These are phyloP conservation scores for Blepharisma japonicum DNA, from an alignment of 73 alveolate species.

Conservation along the genomic window DNA sequence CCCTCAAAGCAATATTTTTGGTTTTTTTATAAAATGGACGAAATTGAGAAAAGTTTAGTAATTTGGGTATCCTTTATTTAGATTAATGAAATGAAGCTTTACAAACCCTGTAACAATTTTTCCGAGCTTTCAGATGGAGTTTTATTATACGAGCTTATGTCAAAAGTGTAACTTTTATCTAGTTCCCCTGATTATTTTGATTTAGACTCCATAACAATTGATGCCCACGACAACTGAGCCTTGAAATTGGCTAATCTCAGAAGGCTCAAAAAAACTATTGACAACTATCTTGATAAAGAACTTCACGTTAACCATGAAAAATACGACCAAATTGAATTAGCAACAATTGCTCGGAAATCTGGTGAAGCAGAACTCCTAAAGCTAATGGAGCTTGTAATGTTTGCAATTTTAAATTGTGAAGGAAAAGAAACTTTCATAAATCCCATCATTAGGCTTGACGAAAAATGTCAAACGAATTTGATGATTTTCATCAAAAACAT, in stretches of 20 bases:
- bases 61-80: constrained; percentile 9
- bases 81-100: neutral
- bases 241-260: neutral
- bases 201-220: neutral
- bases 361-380: neutral
- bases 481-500: constrained; percentile 14
- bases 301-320: neutral
- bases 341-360: constrained; percentile 18
- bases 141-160: constrained; percentile 18
- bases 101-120: neutral
- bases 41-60: neutral
- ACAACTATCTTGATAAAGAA: neutral
- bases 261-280: neutral
- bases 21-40: constrained; percentile 19
- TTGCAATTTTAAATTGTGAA: constrained; percentile 2
- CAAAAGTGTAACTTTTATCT: neutral
- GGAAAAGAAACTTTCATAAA: neutral
- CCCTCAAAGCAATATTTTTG: neutral
- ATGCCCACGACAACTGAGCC: constrained; percentile 7
- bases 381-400: neutral
- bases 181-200: constrained; percentile 14
- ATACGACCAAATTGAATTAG: neutral
- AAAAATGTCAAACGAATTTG: constrained; percentile 25
- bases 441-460: neutral
- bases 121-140: constrained; percentile 28